A percentile compares a stretch with the other conserved stretches of the same genome.
phyloP scores from a whole-genome alignment of 2,329 filamentous ascomycete species.

The Talaromyces sp. region DNA sequence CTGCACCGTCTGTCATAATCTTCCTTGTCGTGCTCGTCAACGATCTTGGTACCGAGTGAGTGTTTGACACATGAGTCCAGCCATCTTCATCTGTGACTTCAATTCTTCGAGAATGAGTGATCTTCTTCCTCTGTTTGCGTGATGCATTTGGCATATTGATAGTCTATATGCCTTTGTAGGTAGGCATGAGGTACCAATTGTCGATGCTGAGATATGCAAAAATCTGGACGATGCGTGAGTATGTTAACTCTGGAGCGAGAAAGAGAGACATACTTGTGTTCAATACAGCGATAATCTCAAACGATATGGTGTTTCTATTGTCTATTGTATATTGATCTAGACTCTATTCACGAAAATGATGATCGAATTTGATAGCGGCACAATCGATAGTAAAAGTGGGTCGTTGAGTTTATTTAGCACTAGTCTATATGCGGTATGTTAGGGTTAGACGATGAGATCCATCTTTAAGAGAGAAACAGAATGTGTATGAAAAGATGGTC shows the following conservation, averaged over 20 bases:
- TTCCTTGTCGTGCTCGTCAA: background rate
- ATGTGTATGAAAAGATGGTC: background rate
- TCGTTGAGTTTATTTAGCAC: background rate
- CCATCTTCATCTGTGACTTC: constrained; percentile 39
- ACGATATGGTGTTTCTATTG: background rate
- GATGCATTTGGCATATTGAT: constrained; percentile 34
- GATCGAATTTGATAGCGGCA: background rate
- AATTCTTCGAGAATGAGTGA: constrained; percentile 30
- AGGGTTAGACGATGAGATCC: background rate
- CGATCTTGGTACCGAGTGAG: constrained; percentile 11
- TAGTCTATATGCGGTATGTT: background rate
- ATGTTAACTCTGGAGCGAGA: background rate
- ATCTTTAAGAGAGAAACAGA: background rate
- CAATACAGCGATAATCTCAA: background rate
- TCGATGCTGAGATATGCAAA: background rate
- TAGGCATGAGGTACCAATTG: background rate
- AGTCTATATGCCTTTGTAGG: background rate
- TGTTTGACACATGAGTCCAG: constrained; percentile 44
- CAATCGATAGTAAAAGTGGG: background rate
- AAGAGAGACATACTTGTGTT: background rate
- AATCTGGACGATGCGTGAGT: background rate
- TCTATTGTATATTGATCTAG: background rate
- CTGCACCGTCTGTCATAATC: constrained; percentile 14
- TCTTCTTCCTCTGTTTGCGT: constrained; percentile 26
- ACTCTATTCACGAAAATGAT: background rate